Base-by-base conservation (phyloP, 78 protist species). In the Chrysochromulina parva region DNA sequence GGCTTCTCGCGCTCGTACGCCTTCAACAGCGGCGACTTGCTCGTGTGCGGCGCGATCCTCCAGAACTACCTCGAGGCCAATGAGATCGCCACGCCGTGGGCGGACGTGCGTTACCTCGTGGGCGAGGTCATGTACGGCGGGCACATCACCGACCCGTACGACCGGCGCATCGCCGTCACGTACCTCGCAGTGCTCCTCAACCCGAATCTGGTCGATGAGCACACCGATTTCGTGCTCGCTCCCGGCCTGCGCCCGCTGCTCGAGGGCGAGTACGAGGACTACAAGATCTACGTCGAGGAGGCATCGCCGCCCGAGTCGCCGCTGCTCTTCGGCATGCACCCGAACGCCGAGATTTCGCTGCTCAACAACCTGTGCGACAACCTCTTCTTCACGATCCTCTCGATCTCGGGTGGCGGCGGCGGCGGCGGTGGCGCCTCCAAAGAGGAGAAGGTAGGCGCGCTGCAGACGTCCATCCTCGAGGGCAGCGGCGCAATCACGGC, bases 261-360 rank as follows among this genome's bases (percentile, higher is more conserved):
- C 22, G 90, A 89, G 76, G 88, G 69, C 50, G 50, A 84, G 3
- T 59, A 52, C 74, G 59, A 28, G 16, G n/a, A 47, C 47, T 91
- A 76, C 74, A 1, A 6, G 14, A 14, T 9, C 24, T 93, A 93
- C 74, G 73, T 93, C 28, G 86, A 90, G 82, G 80, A 53, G 55
- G 73, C 85, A 16, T 26, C 91, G 55, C 95, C 95, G 28, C 71
- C 60, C 14, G 95, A 93, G 89, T 69, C 93, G 53, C 95, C 95
- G 55, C 38, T 55, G 9, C 78, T 93, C 24, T 90, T 93, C 88
- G 95, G 96, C n/a, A 58, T 94, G 73, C 96, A 94, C 80, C 94
- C 97, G 82, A 97, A 97, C 91, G 97, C 98, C 17, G 98, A 97
- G 90, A 95, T 96, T 47, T 94, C 87, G 1, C 94, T 95, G 90